Conservation (phyloP, 768 basidiomycete genomes). For the Lentinula boryana region DNA sequence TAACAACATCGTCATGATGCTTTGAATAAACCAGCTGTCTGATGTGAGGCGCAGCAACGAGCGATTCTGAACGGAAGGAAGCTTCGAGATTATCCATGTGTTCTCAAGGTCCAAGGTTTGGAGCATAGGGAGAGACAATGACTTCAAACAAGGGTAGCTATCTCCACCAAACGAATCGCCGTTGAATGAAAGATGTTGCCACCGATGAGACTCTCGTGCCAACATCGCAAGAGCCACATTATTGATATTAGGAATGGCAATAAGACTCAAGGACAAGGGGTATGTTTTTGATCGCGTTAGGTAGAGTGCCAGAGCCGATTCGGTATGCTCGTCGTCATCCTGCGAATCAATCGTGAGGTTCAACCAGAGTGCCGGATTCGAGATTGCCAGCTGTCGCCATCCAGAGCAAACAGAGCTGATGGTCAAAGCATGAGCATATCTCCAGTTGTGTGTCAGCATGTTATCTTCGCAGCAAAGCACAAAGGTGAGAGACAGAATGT, state of each 20-base stretch:
- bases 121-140: neutral
- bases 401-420: neutral
- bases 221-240: neutral
- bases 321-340: neutral
- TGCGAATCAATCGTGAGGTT: neutral
- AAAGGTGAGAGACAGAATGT: neutral
- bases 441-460: no score
- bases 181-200: neutral
- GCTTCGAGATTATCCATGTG: no score
- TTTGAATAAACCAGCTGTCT: no score
- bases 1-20: no score
- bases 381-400: neutral
- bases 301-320: neutral
- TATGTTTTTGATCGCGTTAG: neutral
- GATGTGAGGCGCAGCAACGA: no score
- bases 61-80: neutral
- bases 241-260: neutral
- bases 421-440: neutral
- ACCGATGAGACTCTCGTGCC: neutral
- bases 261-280: neutral
- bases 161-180: neutral
- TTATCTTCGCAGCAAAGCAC: neutral
- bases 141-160: neutral
- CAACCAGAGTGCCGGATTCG: neutral
- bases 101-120: no score